Percentiles rank a stretch among this genome's conserved stretches.
Evolutionary conservation across 2,329 filamentous ascomycete species (phyloP).

Genomic region (Sordariomycetes sp.): DNA sequence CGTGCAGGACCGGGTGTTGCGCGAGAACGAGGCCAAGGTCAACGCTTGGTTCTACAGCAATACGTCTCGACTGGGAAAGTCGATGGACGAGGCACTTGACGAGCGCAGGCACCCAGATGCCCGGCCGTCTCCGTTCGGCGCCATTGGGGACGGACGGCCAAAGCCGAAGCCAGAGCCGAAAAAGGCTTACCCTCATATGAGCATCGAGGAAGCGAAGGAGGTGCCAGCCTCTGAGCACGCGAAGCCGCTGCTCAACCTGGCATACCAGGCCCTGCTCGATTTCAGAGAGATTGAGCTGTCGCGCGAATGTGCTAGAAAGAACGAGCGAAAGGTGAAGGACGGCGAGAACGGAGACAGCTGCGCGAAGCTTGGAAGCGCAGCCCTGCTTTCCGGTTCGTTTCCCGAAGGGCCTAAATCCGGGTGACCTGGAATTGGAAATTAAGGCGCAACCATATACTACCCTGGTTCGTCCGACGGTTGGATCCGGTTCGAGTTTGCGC

Average conservation of each 20-base stretch:
- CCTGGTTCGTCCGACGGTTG: not conserved
- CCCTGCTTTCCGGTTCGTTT: not conserved
- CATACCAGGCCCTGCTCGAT: constrained; percentile 11
- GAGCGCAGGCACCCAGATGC: not conserved
- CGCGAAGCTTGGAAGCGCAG: constrained; percentile 3
- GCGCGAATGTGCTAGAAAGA: not conserved
- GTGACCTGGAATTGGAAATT: not conserved
- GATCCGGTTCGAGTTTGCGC: not conserved
- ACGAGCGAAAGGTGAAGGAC: not conserved
- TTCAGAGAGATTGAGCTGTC: not conserved
- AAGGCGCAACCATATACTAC: not conserved
- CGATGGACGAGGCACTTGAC: not conserved
- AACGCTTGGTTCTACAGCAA: constrained; percentile 4
- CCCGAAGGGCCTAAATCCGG: not conserved
- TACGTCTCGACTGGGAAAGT: not conserved
- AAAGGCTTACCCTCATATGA: constrained; percentile 14
- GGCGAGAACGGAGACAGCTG: not conserved
- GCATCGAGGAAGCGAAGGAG: constrained; percentile 21
- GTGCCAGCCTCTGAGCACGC: constrained; percentile 24
- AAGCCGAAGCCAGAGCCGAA: constrained; percentile 7
- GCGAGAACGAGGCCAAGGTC: not conserved
- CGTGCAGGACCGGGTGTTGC: not conserved
- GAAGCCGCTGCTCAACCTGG: constrained; percentile 27
- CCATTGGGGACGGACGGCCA: constrained; percentile 22
- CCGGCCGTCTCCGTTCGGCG: constrained; percentile 15